Percentiles rank a stretch among this genome's conserved stretches.
Conservation (phyloP, 2,329 filamentous ascomycete genomes). For the Emergomyces orientalis region DNA sequence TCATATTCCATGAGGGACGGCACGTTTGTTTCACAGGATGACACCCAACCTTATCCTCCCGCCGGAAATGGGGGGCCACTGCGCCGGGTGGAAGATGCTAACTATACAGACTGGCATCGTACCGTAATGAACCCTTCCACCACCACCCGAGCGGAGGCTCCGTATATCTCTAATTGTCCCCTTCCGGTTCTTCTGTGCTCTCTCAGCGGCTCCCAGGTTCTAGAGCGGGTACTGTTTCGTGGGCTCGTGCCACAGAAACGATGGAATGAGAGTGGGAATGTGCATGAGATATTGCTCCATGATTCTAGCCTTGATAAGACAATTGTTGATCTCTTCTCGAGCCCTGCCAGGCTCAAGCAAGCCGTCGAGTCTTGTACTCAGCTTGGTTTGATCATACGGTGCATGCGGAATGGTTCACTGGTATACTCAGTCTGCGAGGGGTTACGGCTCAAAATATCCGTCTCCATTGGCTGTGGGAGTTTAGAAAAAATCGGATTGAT, state of each 20-base stretch:
- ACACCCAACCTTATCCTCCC: no score
- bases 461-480: neutral
- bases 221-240: neutral
- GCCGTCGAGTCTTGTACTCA: neutral
- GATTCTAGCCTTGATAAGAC: neutral
- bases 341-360: neutral
- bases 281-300: neutral
- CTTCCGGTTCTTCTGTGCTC: neutral
- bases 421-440: neutral
- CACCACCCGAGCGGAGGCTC: neutral
- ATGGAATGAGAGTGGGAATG: neutral
- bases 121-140: neutral
- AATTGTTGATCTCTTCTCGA: neutral
- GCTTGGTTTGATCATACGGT: neutral
- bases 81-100: neutral
- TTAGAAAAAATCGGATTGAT: conserved; percentile 1
- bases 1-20: no score
- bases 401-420: neutral
- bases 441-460: neutral
- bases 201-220: neutral
- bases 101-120: neutral
- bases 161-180: neutral
- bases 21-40: no score
- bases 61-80: no score
- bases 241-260: neutral